These are phyloP conservation scores for Aspergillus oerlinghausenensis DNA, from an alignment of 2,329 filamentous ascomycete genomes.

Conservation along the genomic window DNA sequence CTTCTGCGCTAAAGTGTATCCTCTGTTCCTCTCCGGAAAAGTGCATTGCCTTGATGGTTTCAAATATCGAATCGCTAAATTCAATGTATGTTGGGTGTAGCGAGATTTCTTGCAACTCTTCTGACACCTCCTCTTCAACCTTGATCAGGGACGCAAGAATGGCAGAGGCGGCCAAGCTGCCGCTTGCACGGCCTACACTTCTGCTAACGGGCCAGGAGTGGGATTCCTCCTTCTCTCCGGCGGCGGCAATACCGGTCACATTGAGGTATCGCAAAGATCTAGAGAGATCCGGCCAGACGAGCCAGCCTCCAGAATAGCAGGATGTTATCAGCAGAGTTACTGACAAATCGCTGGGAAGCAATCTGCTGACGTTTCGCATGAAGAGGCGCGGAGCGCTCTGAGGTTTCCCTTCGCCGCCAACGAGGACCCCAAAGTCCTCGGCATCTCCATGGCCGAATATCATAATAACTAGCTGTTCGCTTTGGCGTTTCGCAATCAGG, in stretches of 20 bases:
- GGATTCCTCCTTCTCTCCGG: neutral
- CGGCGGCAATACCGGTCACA: conserved; percentile 7
- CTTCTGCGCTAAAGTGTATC: conserved; percentile 15
- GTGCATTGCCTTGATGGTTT: conserved; percentile 5
- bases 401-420: conserved; percentile 1
- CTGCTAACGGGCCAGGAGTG: conserved; percentile 8
- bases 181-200: conserved; percentile 6
- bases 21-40: conserved; percentile 5
- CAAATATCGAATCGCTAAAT: conserved; percentile 7
- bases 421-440: conserved; percentile 4
- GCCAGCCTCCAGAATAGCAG: conserved; percentile 8
- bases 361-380: conserved; percentile 3
- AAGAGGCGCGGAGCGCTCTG: neutral
- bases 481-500: conserved; percentile 3
- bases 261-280: conserved; percentile 3
- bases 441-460: conserved; percentile 14
- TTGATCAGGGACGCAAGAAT: conserved; percentile 7
- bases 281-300: conserved; percentile 1
- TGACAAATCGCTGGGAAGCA: neutral
- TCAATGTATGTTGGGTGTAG: conserved; percentile 6
- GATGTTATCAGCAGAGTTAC: conserved; percentile 6
- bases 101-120: neutral
- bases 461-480: conserved; percentile 10
- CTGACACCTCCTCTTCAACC: neutral
- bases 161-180: conserved; percentile 10